A percentile compares a stretch with the other conserved stretches of the same genome.
These are phyloP conservation scores for Acer saccharum DNA, from an alignment of 345 rosid species.

Conservation along the genomic window DNA sequence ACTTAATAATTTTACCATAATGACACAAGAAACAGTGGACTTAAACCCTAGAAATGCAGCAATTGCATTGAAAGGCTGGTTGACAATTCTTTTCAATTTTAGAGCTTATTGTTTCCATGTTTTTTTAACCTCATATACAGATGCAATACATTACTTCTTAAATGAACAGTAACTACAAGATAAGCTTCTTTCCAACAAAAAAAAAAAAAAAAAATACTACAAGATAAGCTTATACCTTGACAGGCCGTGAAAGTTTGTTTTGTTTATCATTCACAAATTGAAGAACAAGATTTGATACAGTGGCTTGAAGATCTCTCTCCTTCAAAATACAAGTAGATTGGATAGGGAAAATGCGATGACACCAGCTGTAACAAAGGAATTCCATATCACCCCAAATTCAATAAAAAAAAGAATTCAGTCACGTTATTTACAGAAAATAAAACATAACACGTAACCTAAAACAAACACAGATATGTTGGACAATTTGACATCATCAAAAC, in stretches of 20 bases:
- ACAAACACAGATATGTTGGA: background rate
- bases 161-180: background rate
- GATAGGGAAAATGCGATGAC: constrained; percentile 90
- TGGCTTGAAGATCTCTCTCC: constrained; percentile 67
- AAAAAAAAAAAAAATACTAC: no score
- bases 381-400: constrained; percentile 12
- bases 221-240: constrained; percentile 53
- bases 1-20: background rate
- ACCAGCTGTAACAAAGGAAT: constrained; percentile 69
- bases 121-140: background rate
- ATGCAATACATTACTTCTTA: background rate
- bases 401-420: constrained; percentile 4
- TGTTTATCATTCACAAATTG: constrained; percentile 55
- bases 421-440: constrained; percentile 2
- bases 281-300: constrained; percentile 74
- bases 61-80: constrained; percentile 1
- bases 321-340: constrained; percentile 82
- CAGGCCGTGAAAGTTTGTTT: constrained; percentile 44
- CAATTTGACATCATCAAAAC: background rate
- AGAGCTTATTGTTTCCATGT: background rate
- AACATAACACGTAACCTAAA: background rate
- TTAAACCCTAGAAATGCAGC: background rate
- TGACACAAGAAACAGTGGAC: background rate
- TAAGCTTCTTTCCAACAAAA: no score
- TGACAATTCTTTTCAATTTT: background rate